Percentiles rank a stretch among this genome's conserved stretches.
These are phyloP conservation scores for Termitomyces sp. DNA, from an alignment of 768 basidiomycete species.

Conservation along the genomic window DNA sequence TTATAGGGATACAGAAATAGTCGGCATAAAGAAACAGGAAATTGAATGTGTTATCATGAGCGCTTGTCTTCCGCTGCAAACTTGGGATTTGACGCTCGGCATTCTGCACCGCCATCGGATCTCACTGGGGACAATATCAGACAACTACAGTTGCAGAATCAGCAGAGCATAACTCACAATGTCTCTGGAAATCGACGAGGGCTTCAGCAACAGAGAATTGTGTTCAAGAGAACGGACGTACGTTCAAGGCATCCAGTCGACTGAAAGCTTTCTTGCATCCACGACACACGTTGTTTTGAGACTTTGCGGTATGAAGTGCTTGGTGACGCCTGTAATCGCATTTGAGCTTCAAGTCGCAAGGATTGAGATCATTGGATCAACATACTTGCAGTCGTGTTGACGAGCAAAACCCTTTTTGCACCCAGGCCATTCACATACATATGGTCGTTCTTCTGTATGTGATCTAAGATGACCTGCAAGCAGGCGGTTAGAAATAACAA, in stretches of 20 bases:
- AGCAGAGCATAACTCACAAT: conserved; percentile 50
- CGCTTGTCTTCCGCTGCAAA: conserved; percentile 24
- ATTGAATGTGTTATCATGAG: conserved; percentile 5
- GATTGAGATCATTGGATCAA: conserved; percentile 18
- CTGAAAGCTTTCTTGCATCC: conserved; percentile 96
- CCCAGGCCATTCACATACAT: conserved; percentile 89
- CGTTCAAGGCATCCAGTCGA: conserved; percentile 89
- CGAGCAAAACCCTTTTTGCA: conserved; percentile 95
- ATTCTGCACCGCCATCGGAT: conserved; percentile 82
- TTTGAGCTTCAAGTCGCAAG: conserved; percentile 1
- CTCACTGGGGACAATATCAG: conserved; percentile 52
- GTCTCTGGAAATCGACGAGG: conserved; percentile 49
- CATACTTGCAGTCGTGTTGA: conserved; percentile 96
- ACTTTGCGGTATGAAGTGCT: conserved; percentile 81
- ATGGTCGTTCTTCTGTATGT: conserved; percentile 93
- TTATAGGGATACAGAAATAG: conserved; percentile 10
- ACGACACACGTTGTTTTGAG: conserved; percentile 81
- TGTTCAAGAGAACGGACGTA: conserved; percentile 40
- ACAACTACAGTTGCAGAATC: conserved; percentile 9
- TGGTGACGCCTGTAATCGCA: conserved; percentile 70
- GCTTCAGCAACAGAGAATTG: conserved; percentile 13
- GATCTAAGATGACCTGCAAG: conserved; percentile 82
- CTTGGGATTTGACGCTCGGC: conserved; percentile 47
- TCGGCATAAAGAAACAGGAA: neutral
- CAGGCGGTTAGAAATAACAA: conserved; percentile 5